Percentiles rank a stretch among this genome's conserved stretches.
These are phyloP conservation scores for Prototheca stagnorum DNA, from an alignment of 163 green algal species.

Conservation along the genomic window DNA sequence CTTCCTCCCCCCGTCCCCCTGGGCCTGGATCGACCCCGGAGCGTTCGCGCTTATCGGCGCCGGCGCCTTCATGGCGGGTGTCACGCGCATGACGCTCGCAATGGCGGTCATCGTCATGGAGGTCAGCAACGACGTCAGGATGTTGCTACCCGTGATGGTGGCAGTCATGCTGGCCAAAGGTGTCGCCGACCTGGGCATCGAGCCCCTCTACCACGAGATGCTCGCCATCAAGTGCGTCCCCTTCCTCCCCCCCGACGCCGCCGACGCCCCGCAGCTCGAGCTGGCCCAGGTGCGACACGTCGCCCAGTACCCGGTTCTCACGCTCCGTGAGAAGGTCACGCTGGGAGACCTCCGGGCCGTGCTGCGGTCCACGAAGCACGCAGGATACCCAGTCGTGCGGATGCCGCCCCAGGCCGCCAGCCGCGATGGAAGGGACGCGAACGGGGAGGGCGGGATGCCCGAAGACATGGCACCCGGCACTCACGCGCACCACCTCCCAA, in stretches of 20 bases:
- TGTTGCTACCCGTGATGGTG: conserved; percentile 76
- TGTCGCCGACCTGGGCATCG: conserved; percentile 58
- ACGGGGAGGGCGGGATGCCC: too few species aligned
- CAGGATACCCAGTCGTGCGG: conserved; percentile 70
- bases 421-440: neutral
- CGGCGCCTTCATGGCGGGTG: conserved; percentile 73
- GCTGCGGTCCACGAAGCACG: conserved; percentile 52
- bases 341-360: conserved; percentile 32
- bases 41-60: conserved; percentile 77
- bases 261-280: conserved; percentile 38
- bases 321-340: conserved; percentile 23
- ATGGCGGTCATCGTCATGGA: conserved; percentile 89
- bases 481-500: neutral
- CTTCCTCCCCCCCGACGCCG: conserved; percentile 54
- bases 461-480: neutral
- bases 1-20: conserved; percentile 43
- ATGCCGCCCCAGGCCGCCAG: conserved; percentile 26
- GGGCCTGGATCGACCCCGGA: conserved; percentile 77
- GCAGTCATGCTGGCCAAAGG: conserved; percentile 74
- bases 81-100: conserved; percentile 73
- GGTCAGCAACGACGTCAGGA: conserved; percentile 69
- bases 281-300: conserved; percentile 48
- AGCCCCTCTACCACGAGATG: conserved; percentile 71
- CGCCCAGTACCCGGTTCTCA: conserved; percentile 57
- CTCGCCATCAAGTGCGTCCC: conserved; percentile 72